Evolutionary conservation across 192 early-diverging fungal genomes (phyloP), one percentile per base, ranked within the genome.

Genomic region (Mortierella antarctica): DNA sequence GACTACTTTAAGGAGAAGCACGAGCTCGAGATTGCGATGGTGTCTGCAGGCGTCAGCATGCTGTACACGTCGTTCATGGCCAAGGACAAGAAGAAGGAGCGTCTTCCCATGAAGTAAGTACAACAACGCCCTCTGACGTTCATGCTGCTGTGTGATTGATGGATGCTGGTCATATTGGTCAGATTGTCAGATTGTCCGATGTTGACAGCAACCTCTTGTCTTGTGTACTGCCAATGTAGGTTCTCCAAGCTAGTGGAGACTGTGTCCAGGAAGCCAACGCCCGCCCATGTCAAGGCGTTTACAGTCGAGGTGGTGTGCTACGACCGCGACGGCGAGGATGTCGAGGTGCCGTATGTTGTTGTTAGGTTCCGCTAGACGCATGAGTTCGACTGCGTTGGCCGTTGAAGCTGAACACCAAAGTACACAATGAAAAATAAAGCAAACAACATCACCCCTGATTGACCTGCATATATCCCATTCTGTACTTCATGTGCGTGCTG

Each of bases 21-120:
- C 82, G 87, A 93, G 62, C 85, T 99, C 49, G 96, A 97, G 54
- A 89, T 98, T 62, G 93, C 91, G 21, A 98, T 98, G 97, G 81
- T 99, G 7, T 96, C 95, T 45, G 92, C 89, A 13, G 96, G 96
- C 12, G 94, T 95, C 12, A 93, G 88, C 61, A 96, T 99, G 97
- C 84, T 99, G 59, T 98, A 95, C 78, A 89, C 95, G 7, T 91
- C 91, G 71, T 97, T 98, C 61, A 90, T 95, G 90, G 86, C 86
- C 49, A 90, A 89, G 79, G 95, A 96, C 88, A 97, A 96, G 93
- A 75, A 83, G 12, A 92, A 94, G 71, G 94, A 95, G 62, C 89
- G 96, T 21, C 73, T 90, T 85, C 55, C 85, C 18, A 92, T 97
- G 92, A 92, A 88, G 92, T 94, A 31, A 31, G 31, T 31, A 31